A percentile compares a stretch with the other conserved stretches of the same genome.
Evolutionary conservation across 768 basidiomycete genomes (phyloP).

Genomic region (Psilocybe cyanescens): DNA sequence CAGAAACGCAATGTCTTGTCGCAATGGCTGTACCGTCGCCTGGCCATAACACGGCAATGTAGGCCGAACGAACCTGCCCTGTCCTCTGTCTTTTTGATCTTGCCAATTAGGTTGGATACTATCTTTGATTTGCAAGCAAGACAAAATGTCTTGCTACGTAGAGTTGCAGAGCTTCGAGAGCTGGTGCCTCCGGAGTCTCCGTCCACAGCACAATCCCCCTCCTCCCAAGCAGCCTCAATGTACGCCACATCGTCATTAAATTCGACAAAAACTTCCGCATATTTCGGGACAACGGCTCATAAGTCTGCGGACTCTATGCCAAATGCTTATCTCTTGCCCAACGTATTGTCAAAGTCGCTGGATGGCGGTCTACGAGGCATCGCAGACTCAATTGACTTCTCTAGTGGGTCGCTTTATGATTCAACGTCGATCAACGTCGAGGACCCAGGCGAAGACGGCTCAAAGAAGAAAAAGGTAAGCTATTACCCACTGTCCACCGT

Average conservation of each 20-base stretch:
- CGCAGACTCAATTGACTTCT: conserved; percentile 7
- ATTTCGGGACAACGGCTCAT: not conserved
- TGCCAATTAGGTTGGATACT: conserved; percentile 58
- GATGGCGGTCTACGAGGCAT: not conserved
- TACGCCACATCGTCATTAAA: conserved; percentile 40
- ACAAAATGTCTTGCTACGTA: conserved; percentile 78
- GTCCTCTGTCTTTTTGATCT: not conserved
- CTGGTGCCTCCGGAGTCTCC: conserved; percentile 29
- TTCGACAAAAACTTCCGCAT: conserved; percentile 7
- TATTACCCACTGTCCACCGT: not conserved
- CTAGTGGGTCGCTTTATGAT: conserved; percentile 17
- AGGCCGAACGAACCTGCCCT: conserved; percentile 20
- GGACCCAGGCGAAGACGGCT: conserved; percentile 51
- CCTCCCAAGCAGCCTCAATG: conserved; percentile 29
- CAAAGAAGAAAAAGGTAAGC: conserved; percentile 68
- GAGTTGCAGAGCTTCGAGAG: conserved; percentile 47
- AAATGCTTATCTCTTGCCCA: not conserved
- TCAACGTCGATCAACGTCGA: conserved; percentile 28
- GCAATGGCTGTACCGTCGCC: conserved; percentile 79
- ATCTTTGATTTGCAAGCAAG: conserved; percentile 86
- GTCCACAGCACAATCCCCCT: conserved; percentile 25
- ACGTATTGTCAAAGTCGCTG: conserved; percentile 1
- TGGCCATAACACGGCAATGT: conserved; percentile 73
- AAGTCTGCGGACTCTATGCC: not conserved
- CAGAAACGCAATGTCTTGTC: conserved; percentile 66